phyloP scores from a whole-genome alignment of 1,284 basidiomycete genomes.

The Pseudomicrostroma phylloplanum region DNA sequence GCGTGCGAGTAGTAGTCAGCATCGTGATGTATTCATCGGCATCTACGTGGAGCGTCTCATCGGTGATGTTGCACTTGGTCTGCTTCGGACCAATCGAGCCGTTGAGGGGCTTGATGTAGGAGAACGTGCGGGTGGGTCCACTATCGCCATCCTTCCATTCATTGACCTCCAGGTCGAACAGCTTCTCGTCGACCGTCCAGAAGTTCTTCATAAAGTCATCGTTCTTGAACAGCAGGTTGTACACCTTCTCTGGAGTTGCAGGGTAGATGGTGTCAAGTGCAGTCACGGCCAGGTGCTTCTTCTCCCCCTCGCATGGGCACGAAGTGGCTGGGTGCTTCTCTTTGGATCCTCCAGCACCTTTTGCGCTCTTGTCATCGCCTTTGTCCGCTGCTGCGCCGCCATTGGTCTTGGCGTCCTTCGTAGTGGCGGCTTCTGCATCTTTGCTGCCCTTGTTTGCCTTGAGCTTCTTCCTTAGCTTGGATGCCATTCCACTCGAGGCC shows the following conservation, averaged over 20 bases:
- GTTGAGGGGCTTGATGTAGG: slow-evolving; percentile 89
- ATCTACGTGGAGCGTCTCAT: slow-evolving; percentile 75
- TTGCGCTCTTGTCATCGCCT: not conserved
- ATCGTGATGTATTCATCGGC: slow-evolving; percentile 76
- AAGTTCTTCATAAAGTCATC: slow-evolving; percentile 82
- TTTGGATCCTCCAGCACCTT: slow-evolving; percentile 17
- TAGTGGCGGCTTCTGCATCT: slow-evolving; percentile 31
- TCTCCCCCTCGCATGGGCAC: slow-evolving; percentile 69
- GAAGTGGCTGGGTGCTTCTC: slow-evolving; percentile 57
- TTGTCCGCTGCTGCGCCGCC: slow-evolving; percentile 17
- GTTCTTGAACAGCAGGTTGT: slow-evolving; percentile 83
- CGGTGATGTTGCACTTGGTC: slow-evolving; percentile 86
- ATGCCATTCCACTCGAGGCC: slow-evolving; percentile 13
- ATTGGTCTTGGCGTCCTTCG: slow-evolving; percentile 30
- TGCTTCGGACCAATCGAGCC: slow-evolving; percentile 85
- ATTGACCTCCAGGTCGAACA: slow-evolving; percentile 55
- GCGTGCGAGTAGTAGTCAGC: slow-evolving; percentile 83
- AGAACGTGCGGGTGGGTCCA: slow-evolving; percentile 69
- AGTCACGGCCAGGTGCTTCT: slow-evolving; percentile 66
- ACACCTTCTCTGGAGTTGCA: slow-evolving; percentile 86
- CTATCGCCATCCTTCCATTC: slow-evolving; percentile 56
- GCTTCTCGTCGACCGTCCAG: slow-evolving; percentile 76
- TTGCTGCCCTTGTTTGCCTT: slow-evolving; percentile 23
- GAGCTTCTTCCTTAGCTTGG: slow-evolving; percentile 27
- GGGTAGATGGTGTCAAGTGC: slow-evolving; percentile 75